Base-by-base conservation (phyloP, 2,329 filamentous ascomycete species). In the Trichoderma sp. region DNA sequence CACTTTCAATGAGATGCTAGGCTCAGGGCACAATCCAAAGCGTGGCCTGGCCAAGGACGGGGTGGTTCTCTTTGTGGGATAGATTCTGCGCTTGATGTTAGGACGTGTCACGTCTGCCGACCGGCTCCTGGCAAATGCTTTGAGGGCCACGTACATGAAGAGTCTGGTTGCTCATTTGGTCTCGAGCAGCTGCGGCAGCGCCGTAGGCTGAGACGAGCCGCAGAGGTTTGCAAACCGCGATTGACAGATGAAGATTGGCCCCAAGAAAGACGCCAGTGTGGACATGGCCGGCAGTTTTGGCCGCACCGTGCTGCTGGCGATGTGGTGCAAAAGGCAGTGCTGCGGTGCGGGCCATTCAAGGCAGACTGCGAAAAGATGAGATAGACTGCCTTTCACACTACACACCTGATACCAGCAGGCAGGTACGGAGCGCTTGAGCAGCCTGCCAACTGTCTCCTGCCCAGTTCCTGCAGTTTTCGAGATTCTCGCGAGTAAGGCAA, bases 1-100 rank as follows among this genome's bases (percentile, higher is more conserved):
- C 29, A 33, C 63, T 49, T 37, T 35, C 35, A 27, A 67, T 52
- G 40, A 49, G 63, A 59, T 58, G 63, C 63, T 59, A 49, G 40
- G 55, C 55, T 27, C 40, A 59, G 29, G 21, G 52, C 63, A 58
- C 63, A 37, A 43, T 49, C 24, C 40, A 37, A 67, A n/a, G 40
- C 53, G n/a, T 52, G 55, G 37, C 37, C 2, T 40, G 24, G 61
- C 47, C 21, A 21, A 27, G 19, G 14, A 43, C 24, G 37, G 33
- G 7, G 47, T 49, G 35, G 62, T 27, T 31, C 33, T 27, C 52
- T 11, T 57, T 47, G 37, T 57, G 52, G 62, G 62, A 64, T 64
- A 52, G 19, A 64, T 56, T 21, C 35, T 65, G 35, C 27, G 62
- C 62, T 33, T 31, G 24, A 31, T 27, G 10, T 49, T 49, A 49